Percentiles rank a stretch among this genome's conserved stretches.
phyloP scores from a whole-genome alignment of 345 rosid genomes.

The Streptanthus diversifolius region DNA sequence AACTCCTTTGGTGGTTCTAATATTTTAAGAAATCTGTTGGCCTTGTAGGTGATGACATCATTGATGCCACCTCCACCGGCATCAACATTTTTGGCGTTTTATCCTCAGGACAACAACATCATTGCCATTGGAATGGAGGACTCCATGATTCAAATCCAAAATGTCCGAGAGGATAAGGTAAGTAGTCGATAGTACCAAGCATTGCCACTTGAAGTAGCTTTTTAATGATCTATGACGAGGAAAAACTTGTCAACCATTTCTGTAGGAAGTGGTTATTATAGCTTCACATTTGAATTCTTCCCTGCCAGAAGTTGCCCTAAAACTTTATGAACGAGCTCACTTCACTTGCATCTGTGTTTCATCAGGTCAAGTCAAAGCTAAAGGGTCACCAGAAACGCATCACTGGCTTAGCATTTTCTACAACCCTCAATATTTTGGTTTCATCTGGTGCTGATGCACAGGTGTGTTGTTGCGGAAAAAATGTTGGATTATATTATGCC shows the following conservation, averaged over 20 bases:
- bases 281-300: slow-evolving; percentile 3
- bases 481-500: background rate
- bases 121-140: slow-evolving; percentile 93
- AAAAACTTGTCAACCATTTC: background rate
- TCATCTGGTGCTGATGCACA: slow-evolving; percentile 97
- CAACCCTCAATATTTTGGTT: slow-evolving; percentile 65
- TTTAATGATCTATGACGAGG: background rate
- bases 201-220: background rate
- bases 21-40: background rate
- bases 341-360: slow-evolving; percentile 17
- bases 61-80: slow-evolving; percentile 86
- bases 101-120: slow-evolving; percentile 82
- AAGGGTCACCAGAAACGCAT: slow-evolving; percentile 88
- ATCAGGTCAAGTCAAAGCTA: slow-evolving; percentile 72
- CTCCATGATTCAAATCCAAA: slow-evolving; percentile 75
- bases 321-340: slow-evolving; percentile 2
- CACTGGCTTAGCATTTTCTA: slow-evolving; percentile 80
- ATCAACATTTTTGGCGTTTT: slow-evolving; percentile 82
- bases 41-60: slow-evolving; percentile 76
- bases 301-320: background rate
- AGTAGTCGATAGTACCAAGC: slow-evolving; percentile 1
- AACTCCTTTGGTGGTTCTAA: background rate
- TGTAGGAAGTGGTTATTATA: background rate
- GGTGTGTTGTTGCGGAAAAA: slow-evolving; percentile 36
- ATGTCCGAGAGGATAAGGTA: slow-evolving; percentile 85